These are phyloP conservation scores for Penicillium canariense DNA, from an alignment of 495 filamentous ascomycete genomes.

Conservation along the genomic window DNA sequence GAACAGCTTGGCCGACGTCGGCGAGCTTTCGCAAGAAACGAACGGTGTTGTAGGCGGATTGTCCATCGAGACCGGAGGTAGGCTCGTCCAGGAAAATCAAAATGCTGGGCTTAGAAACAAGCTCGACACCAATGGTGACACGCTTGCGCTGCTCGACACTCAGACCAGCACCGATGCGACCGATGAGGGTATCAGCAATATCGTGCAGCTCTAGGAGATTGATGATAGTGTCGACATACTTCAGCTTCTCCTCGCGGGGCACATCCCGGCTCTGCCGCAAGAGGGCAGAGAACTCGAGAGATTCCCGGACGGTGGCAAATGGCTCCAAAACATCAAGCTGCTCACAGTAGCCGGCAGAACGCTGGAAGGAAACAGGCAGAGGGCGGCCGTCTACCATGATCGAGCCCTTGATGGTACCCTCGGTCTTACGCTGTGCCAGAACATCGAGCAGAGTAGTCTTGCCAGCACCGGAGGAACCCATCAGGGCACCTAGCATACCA, in stretches of 20 bases:
- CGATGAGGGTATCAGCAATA: slow-evolving; percentile 53
- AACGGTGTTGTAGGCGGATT: slow-evolving; percentile 63
- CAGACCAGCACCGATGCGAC: slow-evolving; percentile 50
- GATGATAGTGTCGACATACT: slow-evolving; percentile 59
- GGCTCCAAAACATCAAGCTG: slow-evolving; percentile 61
- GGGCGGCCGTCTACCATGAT: slow-evolving; percentile 81
- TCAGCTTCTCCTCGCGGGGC: slow-evolving; percentile 54
- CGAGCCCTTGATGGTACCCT: slow-evolving; percentile 83
- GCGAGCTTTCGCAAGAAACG: slow-evolving; percentile 65
- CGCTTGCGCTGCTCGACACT: slow-evolving; percentile 62
- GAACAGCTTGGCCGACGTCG: slow-evolving; percentile 64
- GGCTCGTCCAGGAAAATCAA: slow-evolving; percentile 78
- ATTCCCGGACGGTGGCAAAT: slow-evolving; percentile 61
- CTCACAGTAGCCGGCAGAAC: slow-evolving; percentile 59
- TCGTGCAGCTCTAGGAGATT: slow-evolving; percentile 57
- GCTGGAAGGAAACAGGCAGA: slow-evolving; percentile 78
- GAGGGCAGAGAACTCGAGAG: slow-evolving; percentile 57
- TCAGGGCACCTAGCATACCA: slow-evolving; percentile 72
- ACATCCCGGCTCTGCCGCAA: slow-evolving; percentile 53
- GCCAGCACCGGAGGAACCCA: slow-evolving; percentile 64
- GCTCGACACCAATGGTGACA: slow-evolving; percentile 66
- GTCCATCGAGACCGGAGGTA: slow-evolving; percentile 66
- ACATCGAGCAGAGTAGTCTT: slow-evolving; percentile 60
- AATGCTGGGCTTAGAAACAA: slow-evolving; percentile 63
- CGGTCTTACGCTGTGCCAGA: slow-evolving; percentile 67